phyloP scores from a whole-genome alignment of 2,329 filamentous ascomycete species.

The Grosmannia serpens region DNA sequence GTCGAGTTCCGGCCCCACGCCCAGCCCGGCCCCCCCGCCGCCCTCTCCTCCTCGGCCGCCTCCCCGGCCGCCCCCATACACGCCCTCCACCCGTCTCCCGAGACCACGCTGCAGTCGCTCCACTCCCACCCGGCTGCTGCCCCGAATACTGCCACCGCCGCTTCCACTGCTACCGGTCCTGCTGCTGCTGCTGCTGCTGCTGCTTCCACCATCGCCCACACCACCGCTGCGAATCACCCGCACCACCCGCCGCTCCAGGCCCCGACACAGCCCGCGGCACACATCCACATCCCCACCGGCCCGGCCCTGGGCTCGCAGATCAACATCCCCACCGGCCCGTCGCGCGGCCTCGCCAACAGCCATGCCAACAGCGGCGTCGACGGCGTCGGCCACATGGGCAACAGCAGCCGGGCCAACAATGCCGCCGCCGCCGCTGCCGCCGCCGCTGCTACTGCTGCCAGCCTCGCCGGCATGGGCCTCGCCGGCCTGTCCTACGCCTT shows the following conservation, averaged over 20 bases:
- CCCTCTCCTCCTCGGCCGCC: background rate
- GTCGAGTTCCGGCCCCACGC: conserved; percentile 11
- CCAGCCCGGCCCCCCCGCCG: conserved; percentile 3
- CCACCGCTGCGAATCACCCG: too few species aligned
- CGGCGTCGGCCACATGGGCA: background rate
- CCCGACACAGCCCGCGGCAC: background rate
- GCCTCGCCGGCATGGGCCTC: background rate
- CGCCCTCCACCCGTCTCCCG: conserved; percentile 4
- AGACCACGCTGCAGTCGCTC: background rate
- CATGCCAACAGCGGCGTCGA: background rate
- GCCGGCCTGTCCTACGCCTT: conserved; percentile 15
- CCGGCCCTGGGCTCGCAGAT: conserved; percentile 4
- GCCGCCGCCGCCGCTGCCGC: background rate
- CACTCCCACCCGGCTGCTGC: background rate
- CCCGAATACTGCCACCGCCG: background rate
- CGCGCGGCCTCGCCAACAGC: conserved; percentile 1
- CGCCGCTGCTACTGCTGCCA: background rate
- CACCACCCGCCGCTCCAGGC: background rate
- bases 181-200: background rate
- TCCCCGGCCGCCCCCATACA: background rate
- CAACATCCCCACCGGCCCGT: conserved; percentile 9
- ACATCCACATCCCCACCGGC: conserved; percentile 4
- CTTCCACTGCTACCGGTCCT: background rate
- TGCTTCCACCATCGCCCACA: background rate
- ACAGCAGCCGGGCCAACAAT: background rate